A percentile compares a stretch with the other conserved stretches of the same genome.
Evolutionary conservation across 2,329 filamentous ascomycete genomes (phyloP).

Genomic region (Sodiomyces alkalinus): DNA sequence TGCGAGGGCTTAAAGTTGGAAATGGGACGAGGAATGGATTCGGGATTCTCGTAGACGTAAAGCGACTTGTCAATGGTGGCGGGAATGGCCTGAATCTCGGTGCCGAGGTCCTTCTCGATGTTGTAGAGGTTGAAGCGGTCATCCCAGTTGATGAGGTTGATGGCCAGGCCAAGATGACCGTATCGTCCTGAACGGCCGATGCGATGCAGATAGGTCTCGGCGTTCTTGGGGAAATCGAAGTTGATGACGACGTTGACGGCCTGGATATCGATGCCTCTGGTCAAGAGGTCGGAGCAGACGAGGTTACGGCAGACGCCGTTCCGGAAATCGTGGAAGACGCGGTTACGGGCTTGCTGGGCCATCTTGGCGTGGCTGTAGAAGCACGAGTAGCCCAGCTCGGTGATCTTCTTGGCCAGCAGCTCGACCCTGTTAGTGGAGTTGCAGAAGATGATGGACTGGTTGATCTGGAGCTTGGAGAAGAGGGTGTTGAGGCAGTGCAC

Average conservation of each 20-base stretch:
- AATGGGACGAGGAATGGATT: slow-evolving; percentile 77
- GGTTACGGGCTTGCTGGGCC: slow-evolving; percentile 91
- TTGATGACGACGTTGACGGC: slow-evolving; percentile 99
- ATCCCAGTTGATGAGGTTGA: slow-evolving; percentile 99
- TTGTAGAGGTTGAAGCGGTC: slow-evolving; percentile 98
- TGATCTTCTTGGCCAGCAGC: slow-evolving; percentile 96
- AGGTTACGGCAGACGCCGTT: slow-evolving; percentile 96
- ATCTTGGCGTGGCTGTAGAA: slow-evolving; percentile 99
- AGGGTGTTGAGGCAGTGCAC: slow-evolving; percentile 98
- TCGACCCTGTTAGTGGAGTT: slow-evolving; percentile 98
- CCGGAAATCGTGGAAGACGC: slow-evolving; percentile 97
- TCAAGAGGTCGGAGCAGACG: slow-evolving; percentile 93
- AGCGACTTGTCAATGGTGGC: slow-evolving; percentile 90
- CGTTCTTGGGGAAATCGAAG: slow-evolving; percentile 99
- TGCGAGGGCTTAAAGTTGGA: slow-evolving; percentile 27
- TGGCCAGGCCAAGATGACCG: slow-evolving; percentile 90
- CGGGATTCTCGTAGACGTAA: slow-evolving; percentile 94
- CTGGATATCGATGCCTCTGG: slow-evolving; percentile 98
- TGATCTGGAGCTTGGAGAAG: slow-evolving; percentile 98
- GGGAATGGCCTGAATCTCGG: slow-evolving; percentile 95
- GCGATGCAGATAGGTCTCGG: slow-evolving; percentile 94
- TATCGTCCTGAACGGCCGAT: slow-evolving; percentile 97
- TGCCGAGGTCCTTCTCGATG: slow-evolving; percentile 93
- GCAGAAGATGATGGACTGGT: slow-evolving; percentile 99
- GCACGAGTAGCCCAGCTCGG: slow-evolving; percentile 95